Evolutionary conservation across 352 stramenopile genomes (phyloP).

Genomic region (Hyaloperonospora arabidopsidis): DNA sequence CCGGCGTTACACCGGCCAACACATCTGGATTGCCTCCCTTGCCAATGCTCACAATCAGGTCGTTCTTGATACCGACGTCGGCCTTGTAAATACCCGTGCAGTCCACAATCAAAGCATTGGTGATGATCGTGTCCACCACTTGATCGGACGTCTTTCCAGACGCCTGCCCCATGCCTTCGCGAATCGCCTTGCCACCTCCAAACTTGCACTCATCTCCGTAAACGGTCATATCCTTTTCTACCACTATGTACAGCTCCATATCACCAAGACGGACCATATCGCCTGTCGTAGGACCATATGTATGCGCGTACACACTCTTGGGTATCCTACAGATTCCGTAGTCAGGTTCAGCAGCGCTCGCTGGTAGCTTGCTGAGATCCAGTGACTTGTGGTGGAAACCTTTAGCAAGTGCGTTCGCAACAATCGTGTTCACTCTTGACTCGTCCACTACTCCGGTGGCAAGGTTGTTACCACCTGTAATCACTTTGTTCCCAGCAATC

Average conservation of each 20-base stretch:
- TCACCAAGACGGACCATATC: conserved; percentile 91
- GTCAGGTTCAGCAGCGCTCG: conserved; percentile 17
- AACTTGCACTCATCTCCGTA: conserved; percentile 90
- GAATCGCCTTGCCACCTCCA: conserved; percentile 90
- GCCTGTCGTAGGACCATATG: conserved; percentile 91
- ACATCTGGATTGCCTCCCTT: conserved; percentile 97
- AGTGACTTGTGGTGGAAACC: conserved; percentile 58
- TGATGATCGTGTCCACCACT: conserved; percentile 94
- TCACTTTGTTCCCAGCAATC: conserved; percentile 86
- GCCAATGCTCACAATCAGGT: conserved; percentile 90
- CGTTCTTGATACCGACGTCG: conserved; percentile 92
- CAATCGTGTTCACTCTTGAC: conserved; percentile 45
- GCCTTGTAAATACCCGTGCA: conserved; percentile 93
- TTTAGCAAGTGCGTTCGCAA: conserved; percentile 38
- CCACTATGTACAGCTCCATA: conserved; percentile 84
- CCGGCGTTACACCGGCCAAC: conserved; percentile 87
- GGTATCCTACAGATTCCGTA: conserved; percentile 50
- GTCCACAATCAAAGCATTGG: conserved; percentile 95
- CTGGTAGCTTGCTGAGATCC: conserved; percentile 22
- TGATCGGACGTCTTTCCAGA: conserved; percentile 34
- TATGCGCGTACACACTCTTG: conserved; percentile 79
- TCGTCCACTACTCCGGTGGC: conserved; percentile 71
- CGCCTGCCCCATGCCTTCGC: conserved; percentile 74
- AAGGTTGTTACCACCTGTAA: conserved; percentile 86
- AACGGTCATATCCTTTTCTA: conserved; percentile 86